Evolutionary conservation across 2,329 filamentous ascomycete genomes (phyloP).

Genomic region (Hansfordia pulvinata): DNA sequence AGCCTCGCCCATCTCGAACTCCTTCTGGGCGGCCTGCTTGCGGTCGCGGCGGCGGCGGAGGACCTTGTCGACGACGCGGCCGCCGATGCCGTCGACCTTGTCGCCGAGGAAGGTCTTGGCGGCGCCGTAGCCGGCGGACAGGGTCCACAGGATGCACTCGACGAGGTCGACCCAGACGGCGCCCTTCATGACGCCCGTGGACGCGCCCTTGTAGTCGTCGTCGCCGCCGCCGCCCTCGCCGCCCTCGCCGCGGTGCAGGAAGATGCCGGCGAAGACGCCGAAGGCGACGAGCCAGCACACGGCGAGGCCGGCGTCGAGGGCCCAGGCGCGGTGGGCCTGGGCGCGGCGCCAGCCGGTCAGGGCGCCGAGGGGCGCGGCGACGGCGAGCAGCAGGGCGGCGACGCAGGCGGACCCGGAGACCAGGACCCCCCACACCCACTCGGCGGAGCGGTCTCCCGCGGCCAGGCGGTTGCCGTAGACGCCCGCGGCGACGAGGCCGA

Average conservation of each 20-base stretch:
- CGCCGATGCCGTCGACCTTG: constrained; percentile 15
- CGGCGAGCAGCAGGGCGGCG: constrained; percentile 47
- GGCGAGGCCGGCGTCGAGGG: constrained; percentile 28
- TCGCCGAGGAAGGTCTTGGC: constrained; percentile 26
- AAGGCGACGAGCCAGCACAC: constrained; percentile 52
- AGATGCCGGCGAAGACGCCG: constrained; percentile 60
- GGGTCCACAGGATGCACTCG: constrained; percentile 53
- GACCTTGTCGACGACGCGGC: constrained; percentile 5
- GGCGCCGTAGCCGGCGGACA: constrained; percentile 26
- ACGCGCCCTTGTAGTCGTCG: constrained; percentile 32
- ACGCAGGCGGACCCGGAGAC: constrained; percentile 43
- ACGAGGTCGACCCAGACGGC: constrained; percentile 61
- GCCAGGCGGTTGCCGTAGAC: constrained; percentile 54
- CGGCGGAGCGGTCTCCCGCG: constrained; percentile 20
- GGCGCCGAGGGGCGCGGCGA: constrained; percentile 33
- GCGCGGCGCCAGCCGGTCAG: constrained; percentile 20
- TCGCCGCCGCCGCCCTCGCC: no score
- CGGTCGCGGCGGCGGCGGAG: no score
- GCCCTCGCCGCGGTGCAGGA: constrained; percentile 45
- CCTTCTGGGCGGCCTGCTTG: no score
- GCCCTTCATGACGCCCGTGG: constrained; percentile 44
- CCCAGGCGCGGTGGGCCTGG: constrained; percentile 25
- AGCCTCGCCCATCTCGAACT: constrained; percentile 1
- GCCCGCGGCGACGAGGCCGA: constrained; percentile 54
- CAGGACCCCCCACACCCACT: no score